Evolutionary conservation across 805 yeast genomes (phyloP), one percentile per base, ranked within the genome.

Genomic region (Metschnikowia dekortorum): DNA sequence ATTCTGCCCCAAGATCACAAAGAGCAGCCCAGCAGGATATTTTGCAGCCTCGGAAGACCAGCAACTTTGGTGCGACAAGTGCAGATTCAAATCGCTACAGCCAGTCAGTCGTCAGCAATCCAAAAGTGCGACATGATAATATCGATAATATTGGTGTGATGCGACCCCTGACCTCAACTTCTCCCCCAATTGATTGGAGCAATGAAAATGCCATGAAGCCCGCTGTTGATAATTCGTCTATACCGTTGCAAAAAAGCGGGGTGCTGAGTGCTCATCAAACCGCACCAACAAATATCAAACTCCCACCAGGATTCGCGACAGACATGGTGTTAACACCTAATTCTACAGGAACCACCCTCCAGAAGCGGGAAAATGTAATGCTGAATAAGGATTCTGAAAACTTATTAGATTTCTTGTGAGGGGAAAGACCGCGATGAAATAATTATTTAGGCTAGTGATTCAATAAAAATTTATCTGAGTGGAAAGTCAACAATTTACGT

Each of bases 271-370:
- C 13, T 26, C 28, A 39, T 13, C 11, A 16, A n/a, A 16, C 41
- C n/a, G 18, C 14, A 11, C 1, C 22, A 10, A 22, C 43, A 14
- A 39, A 14, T 11, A 30, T 57, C 8, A 63, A 56, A 29, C 62
- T 56, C 36, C 74, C 74, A 1, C 74, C 74, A 0, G 74, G 74
- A 1, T 69, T 66, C 48, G 54, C 61, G 41, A 54, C 68, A 6
- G 51, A 55, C 34, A 40, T 62, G 54, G 61, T 66, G 8, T 56
- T 68, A 41, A 60, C 68, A 4, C 71, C 72, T 2, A 56, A 50
- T 39, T 55, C 58, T 38, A 50, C 54, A 13, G 55, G 55, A 10
- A 26, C 45, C 18, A 14, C n/a, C 6, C 26, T 33, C 3, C 36
- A 42, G 22, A 26, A 31, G 4, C 14, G 10, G 3, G 18, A 33